phyloP scores from a whole-genome alignment of 805 yeast species.

The Lipomyces chichibuensis region DNA sequence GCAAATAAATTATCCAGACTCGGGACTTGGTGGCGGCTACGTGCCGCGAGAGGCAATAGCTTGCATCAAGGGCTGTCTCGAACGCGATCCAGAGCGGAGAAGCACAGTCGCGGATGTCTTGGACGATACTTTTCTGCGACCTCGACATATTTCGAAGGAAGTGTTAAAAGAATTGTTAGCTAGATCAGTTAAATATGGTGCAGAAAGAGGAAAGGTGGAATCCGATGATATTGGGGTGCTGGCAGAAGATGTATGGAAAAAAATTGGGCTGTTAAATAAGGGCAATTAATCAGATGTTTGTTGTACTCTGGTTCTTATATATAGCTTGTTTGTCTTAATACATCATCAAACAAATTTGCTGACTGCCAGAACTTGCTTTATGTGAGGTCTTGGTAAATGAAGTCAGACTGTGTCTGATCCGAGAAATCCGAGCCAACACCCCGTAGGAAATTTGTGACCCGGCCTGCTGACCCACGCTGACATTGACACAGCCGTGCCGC shows the following conservation, averaged over 20 bases:
- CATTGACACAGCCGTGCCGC: not conserved
- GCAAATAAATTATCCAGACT: conserved; percentile 64
- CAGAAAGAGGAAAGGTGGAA: conserved; percentile 40
- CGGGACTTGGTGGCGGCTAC: conserved; percentile 60
- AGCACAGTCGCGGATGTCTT: conserved; percentile 65
- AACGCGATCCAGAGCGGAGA: conserved; percentile 69
- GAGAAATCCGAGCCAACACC: not conserved
- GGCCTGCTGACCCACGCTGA: not conserved
- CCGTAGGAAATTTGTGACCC: not conserved
- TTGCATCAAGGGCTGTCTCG: conserved; percentile 70
- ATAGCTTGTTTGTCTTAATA: not conserved
- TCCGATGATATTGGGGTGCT: conserved; percentile 20
- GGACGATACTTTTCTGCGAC: conserved; percentile 67
- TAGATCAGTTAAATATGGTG: conserved; percentile 78
- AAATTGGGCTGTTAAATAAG: conserved; percentile 23
- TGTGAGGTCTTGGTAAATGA: too few species aligned
- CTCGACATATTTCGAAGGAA: conserved; percentile 68
- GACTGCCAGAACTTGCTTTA: too few species aligned
- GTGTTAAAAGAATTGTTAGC: conserved; percentile 71
- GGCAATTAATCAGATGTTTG: not conserved
- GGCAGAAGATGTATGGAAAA: conserved; percentile 34
- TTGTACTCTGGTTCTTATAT: not conserved
- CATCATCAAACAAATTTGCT: not conserved
- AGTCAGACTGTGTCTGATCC: too few species aligned
- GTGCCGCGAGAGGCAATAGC: conserved; percentile 73